Evolutionary conservation across 2,329 filamentous ascomycete species (phyloP), one percentile per base, ranked within the genome.

Genomic region (Arachnopeziza araneosa): DNA sequence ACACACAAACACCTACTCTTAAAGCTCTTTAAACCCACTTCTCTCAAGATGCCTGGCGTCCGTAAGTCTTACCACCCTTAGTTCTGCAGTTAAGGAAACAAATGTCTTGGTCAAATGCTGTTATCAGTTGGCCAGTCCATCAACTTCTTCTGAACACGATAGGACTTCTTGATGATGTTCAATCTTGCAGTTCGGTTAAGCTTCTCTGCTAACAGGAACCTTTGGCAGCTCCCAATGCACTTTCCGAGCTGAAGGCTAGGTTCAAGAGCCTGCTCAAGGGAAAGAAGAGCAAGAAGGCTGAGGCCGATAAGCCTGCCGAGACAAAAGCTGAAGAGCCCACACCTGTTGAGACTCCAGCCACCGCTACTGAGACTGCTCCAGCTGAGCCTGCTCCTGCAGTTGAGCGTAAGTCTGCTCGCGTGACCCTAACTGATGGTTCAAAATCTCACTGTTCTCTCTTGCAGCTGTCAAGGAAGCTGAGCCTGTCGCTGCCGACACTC

Each of bases 221-320:
- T 36, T 55, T 44, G 49, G 32, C 52, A 72, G 70, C 70, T 63
- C 69, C 70, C 59, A 72, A 70, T 52, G 66, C 68, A 24, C 32
- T 72, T 32, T 55, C 60, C 19, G 60, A 65, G 52, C 54, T 72
- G 57, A 72, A 71, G 68, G 64, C 66, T 52, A 71, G 67, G 62
- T 50, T 71, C 61, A 72, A 72, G 70, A 50, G 61, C 53, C 30
- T 71, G 24, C 62, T 72, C 56, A 70, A 65, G 60, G 59, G 50
- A n/a, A 71, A 71, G 61, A 67, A 65, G 54, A 60, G 52, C 44
- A 68, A 70, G 63, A 66, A 70, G 65, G 54, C 60, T 9, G 66
- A 70, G 65, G 54, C 60, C 12, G 66, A 68, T 51, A 67, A 67
- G 56, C 61, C 67, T 17, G 57, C 64, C 1, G 65, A 65, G 50